These are phyloP conservation scores for Linum trigynum DNA, from an alignment of 345 rosid species.

Conservation along the genomic window DNA sequence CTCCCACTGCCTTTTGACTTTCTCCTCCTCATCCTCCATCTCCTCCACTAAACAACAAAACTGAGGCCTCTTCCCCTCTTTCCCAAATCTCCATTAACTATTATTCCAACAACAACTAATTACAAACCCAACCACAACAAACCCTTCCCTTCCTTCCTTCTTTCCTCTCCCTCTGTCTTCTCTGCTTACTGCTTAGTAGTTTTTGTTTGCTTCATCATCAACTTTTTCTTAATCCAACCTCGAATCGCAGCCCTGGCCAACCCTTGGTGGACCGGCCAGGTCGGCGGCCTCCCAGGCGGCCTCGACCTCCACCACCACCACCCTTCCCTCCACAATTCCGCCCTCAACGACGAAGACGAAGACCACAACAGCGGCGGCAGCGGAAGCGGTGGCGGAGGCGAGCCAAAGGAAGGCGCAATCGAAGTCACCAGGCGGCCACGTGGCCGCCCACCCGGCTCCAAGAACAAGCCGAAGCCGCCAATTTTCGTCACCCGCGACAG, in stretches of 20 bases:
- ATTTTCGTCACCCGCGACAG: conserved; percentile 70
- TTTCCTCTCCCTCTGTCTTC: not conserved
- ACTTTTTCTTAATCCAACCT: not conserved
- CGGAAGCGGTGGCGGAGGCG: conserved; percentile 31
- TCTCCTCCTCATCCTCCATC: not conserved
- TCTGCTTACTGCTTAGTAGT: not conserved
- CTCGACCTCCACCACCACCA: not conserved
- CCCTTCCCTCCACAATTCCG: conserved; percentile 34
- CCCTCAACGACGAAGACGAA: conserved; percentile 8
- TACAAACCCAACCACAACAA: not conserved
- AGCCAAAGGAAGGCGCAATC: conserved; percentile 59
- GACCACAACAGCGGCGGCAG: conserved; percentile 8
- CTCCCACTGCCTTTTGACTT: not conserved
- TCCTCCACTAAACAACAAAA: no score
- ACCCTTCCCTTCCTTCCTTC: not conserved
- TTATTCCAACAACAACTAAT: not conserved
- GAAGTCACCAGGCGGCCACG: conserved; percentile 61
- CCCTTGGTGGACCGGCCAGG: conserved; percentile 11
- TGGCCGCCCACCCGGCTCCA: conserved; percentile 81
- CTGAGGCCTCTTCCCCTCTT: no score
- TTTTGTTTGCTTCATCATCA: not conserved
- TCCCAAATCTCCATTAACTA: no score
- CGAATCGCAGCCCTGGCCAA: conserved; percentile 1
- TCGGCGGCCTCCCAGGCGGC: conserved; percentile 4
- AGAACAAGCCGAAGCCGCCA: conserved; percentile 72